A percentile compares a stretch with the other conserved stretches of the same genome.
Evolutionary conservation across 768 basidiomycete genomes (phyloP).

Genomic region (Macrolepiota albuminosa): DNA sequence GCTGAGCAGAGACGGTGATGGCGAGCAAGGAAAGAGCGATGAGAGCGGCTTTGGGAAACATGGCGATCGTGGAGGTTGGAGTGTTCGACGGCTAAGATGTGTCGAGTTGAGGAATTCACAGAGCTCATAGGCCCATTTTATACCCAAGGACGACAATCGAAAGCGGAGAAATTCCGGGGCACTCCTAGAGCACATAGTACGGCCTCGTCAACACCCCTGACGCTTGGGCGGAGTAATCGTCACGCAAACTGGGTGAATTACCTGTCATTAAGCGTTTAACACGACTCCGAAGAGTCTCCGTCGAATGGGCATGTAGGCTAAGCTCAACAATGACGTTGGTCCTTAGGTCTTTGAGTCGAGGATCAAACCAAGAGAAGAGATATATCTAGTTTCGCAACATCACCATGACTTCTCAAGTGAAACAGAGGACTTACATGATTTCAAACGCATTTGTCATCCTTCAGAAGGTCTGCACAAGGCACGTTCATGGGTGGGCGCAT

Average conservation of each 20-base stretch:
- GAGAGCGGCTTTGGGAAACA: conserved; percentile 37
- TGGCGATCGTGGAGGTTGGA: conserved; percentile 5
- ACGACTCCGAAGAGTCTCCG: conserved; percentile 2
- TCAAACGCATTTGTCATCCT: background rate
- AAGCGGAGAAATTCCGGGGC: conserved; percentile 8
- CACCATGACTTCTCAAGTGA: background rate
- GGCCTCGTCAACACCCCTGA: background rate
- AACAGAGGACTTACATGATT: background rate
- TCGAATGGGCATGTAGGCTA: background rate
- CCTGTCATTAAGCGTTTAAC: background rate
- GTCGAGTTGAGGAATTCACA: background rate
- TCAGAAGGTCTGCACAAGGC: background rate
- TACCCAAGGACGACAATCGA: background rate
- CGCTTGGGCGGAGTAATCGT: background rate
- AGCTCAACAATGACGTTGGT: background rate
- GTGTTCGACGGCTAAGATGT: background rate
- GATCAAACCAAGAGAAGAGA: background rate
- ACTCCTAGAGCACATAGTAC: background rate
- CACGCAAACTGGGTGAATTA: background rate
- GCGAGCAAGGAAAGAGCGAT: conserved; percentile 31
- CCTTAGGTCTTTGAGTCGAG: background rate
- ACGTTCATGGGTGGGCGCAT: background rate
- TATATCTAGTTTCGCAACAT: background rate
- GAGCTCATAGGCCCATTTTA: background rate
- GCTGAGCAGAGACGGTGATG: conserved; percentile 29